A percentile compares a stretch with the other conserved stretches of the same genome.
Conservation (phyloP, 2,329 filamentous ascomycete species). For the Scorias spongiosa region DNA sequence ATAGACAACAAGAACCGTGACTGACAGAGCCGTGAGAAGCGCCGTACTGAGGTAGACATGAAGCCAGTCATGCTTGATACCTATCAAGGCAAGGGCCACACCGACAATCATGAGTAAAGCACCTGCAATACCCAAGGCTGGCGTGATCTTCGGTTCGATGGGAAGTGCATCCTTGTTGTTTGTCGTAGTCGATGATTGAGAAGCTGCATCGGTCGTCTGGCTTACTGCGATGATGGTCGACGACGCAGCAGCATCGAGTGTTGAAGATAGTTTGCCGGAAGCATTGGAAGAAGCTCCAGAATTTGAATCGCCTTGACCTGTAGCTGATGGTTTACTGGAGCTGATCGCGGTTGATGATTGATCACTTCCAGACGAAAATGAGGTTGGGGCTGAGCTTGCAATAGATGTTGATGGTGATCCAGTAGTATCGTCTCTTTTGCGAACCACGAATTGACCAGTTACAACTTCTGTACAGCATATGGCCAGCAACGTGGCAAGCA, state of each 20-base stretch:
- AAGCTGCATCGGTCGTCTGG: neutral
- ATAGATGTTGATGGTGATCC: neutral
- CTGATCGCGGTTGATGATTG: neutral
- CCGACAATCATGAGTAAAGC: conserved; percentile 61
- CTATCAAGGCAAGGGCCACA: conserved; percentile 55
- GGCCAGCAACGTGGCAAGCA: neutral
- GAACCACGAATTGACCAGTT: neutral
- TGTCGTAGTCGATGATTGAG: neutral
- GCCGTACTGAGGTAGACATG: conserved; percentile 69
- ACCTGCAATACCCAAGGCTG: conserved; percentile 66
- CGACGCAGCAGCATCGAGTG: neutral
- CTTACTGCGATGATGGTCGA: neutral
- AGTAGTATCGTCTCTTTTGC: neutral
- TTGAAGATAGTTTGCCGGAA: neutral
- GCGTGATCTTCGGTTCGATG: conserved; percentile 58
- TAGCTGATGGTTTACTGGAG: neutral
- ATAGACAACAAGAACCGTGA: conserved; percentile 71
- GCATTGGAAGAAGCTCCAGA: neutral
- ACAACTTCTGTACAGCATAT: neutral
- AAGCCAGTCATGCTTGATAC: conserved; percentile 63
- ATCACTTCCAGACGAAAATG: neutral
- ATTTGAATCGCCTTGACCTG: neutral
- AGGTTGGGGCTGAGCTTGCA: neutral
- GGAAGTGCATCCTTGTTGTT: conserved; percentile 38
- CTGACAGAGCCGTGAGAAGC: conserved; percentile 55